These are phyloP conservation scores for Pythium pectinolyticum DNA, from an alignment of 352 stramenopile species.

Conservation along the genomic window DNA sequence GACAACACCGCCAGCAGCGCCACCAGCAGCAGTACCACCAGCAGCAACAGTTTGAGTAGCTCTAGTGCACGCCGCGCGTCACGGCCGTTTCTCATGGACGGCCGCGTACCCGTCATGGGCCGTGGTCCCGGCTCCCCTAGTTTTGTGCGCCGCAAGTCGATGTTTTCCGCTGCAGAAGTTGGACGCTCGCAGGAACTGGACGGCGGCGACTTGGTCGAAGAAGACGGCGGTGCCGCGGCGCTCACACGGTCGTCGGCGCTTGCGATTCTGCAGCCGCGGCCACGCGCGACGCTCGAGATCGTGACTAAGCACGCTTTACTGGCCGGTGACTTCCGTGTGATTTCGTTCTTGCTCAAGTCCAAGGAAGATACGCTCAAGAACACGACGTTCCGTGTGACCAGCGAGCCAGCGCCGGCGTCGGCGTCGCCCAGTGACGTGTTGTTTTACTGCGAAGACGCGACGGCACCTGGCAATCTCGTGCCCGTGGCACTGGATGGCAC, in stretches of 20 bases:
- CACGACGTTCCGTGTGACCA: constrained; percentile 50
- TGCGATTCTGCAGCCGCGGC: constrained; percentile 67
- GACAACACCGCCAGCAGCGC: constrained; percentile 32
- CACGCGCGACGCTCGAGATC: constrained; percentile 60
- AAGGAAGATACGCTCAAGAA: constrained; percentile 73
- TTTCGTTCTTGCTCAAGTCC: constrained; percentile 56
- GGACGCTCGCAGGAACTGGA: constrained; percentile 30
- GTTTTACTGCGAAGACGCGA: constrained; percentile 50
- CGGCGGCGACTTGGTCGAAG: constrained; percentile 32
- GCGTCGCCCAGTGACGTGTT: constrained; percentile 43
- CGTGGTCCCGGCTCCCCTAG: constrained; percentile 80
- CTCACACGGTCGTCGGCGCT: constrained; percentile 50
- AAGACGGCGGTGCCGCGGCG: constrained; percentile 38
- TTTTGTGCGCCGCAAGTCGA: constrained; percentile 77
- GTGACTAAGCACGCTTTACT: constrained; percentile 57
- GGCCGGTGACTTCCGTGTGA: constrained; percentile 62
- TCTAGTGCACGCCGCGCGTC: neutral
- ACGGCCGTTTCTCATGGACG: constrained; percentile 49
- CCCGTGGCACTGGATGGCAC: constrained; percentile 50
- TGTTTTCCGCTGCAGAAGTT: constrained; percentile 58
- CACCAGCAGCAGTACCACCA: too few relatives aligned
- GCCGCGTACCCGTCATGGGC: constrained; percentile 80
- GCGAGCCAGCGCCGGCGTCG: constrained; percentile 54
- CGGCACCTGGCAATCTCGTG: constrained; percentile 26
- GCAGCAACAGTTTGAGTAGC: too few relatives aligned